phyloP scores from a whole-genome alignment of 1,139 yeast species.

The Candida dubliniensis region DNA sequence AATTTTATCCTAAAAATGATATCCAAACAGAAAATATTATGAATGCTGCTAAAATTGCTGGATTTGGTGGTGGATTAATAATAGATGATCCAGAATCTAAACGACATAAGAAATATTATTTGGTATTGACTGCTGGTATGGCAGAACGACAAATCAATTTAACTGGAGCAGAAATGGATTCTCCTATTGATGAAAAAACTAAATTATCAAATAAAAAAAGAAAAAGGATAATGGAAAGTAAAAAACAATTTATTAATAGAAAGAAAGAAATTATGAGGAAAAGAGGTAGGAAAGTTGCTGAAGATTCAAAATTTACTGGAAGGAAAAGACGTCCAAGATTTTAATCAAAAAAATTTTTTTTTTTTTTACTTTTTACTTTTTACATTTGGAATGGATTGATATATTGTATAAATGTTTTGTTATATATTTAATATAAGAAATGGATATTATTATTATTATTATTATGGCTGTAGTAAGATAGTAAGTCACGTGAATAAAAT shows the following conservation, averaged over 20 bases:
- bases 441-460: no score
- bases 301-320: slow-evolving; percentile 90
- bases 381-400: not conserved
- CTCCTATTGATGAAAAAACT: slow-evolving; percentile 36
- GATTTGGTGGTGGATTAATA: slow-evolving; percentile 94
- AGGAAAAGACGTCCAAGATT: slow-evolving; percentile 88
- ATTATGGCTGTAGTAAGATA: no score
- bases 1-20: slow-evolving; percentile 92
- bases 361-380: not conserved
- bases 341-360: slow-evolving; percentile 23
- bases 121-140: slow-evolving; percentile 87
- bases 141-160: slow-evolving; percentile 70
- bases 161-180: slow-evolving; percentile 77
- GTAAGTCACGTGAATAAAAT: no score
- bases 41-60: slow-evolving; percentile 87
- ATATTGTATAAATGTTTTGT: not conserved
- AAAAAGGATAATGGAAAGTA: slow-evolving; percentile 64
- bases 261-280: slow-evolving; percentile 93
- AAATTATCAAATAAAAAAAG: slow-evolving; percentile 46
- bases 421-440: no score
- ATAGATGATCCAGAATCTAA: slow-evolving; percentile 93
- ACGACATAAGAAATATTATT: slow-evolving; percentile 84
- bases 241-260: slow-evolving; percentile 79
- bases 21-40: slow-evolving; percentile 76
- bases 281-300: slow-evolving; percentile 87